Conservation (phyloP, 805 yeast genomes). For the Deakozyma indianensis region DNA sequence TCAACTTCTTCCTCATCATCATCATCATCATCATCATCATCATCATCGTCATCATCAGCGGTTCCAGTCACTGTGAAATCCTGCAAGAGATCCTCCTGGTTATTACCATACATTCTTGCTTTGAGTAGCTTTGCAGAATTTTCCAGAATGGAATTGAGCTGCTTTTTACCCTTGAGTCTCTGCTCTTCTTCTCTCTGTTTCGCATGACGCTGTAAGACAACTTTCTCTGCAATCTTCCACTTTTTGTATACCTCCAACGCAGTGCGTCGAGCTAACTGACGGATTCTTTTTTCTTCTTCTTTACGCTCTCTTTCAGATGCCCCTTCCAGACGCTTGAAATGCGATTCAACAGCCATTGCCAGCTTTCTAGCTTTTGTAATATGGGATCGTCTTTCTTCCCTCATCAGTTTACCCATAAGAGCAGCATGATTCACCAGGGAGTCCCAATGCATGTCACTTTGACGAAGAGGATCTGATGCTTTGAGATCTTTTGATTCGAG, state of each 20-base stretch:
- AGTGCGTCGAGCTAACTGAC: constrained; percentile 63
- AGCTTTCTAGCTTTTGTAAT: constrained; percentile 56
- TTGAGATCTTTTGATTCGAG: neutral
- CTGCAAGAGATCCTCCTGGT: constrained; percentile 18
- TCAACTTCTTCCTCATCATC: constrained; percentile 22
- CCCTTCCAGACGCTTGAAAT: constrained; percentile 75
- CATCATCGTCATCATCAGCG: constrained; percentile 22
- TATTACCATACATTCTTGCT: constrained; percentile 45
- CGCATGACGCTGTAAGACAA: constrained; percentile 58
- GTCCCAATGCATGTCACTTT: constrained; percentile 32
- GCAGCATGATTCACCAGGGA: constrained; percentile 65
- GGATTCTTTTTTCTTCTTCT: constrained; percentile 58
- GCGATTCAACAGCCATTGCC: constrained; percentile 70
- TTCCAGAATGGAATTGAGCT: constrained; percentile 73
- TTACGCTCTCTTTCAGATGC: constrained; percentile 72
- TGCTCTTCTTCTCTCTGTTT: constrained; percentile 53
- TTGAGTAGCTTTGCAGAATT: constrained; percentile 83
- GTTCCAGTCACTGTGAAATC: constrained; percentile 7
- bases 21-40: constrained; percentile 16
- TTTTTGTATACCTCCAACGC: constrained; percentile 76
- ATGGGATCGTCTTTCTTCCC: constrained; percentile 48
- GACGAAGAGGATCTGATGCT: constrained; percentile 1
- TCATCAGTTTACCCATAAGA: constrained; percentile 53
- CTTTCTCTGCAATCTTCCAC: constrained; percentile 80
- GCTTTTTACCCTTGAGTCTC: constrained; percentile 71